These are phyloP conservation scores for Sicyos edulis DNA, from an alignment of 306 rosid species.

Conservation along the genomic window DNA sequence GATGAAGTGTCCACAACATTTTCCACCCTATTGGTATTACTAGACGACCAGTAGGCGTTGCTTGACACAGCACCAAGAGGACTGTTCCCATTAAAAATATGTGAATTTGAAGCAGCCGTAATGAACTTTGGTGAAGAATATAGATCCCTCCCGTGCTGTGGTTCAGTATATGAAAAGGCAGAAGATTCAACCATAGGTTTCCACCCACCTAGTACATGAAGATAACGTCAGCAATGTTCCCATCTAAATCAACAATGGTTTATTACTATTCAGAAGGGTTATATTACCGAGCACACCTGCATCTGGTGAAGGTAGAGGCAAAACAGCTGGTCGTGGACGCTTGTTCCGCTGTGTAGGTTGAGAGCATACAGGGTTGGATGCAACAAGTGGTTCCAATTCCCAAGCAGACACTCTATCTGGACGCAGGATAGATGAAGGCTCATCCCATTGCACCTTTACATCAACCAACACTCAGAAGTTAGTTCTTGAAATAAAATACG, in stretches of 20 bases:
- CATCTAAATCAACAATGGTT: slow-evolving; percentile 13
- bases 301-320: slow-evolving; percentile 61
- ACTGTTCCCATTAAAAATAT: slow-evolving; percentile 58
- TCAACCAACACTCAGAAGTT: slow-evolving; percentile 9
- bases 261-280: slow-evolving; percentile 18
- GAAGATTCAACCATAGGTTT: slow-evolving; percentile 62
- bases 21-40: slow-evolving; percentile 55
- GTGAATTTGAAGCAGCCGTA: slow-evolving; percentile 45
- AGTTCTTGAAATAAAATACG: not conserved
- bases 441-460: slow-evolving; percentile 97
- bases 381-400: slow-evolving; percentile 94
- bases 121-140: slow-evolving; percentile 59
- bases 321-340: slow-evolving; percentile 66
- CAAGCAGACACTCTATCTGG: slow-evolving; percentile 94
- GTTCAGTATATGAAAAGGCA: slow-evolving; percentile 50
- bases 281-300: slow-evolving; percentile 53
- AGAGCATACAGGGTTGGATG: slow-evolving; percentile 50
- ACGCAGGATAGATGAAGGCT: slow-evolving; percentile 81
- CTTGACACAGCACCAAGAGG: slow-evolving; percentile 51
- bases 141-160: slow-evolving; percentile 56
- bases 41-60: slow-evolving; percentile 51
- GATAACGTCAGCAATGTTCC: slow-evolving; percentile 8
- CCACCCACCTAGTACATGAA: slow-evolving; percentile 56
- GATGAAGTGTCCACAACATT: slow-evolving; percentile 51
- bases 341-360: slow-evolving; percentile 80